These are phyloP conservation scores for Leccinum sublutescens DNA, from an alignment of 768 basidiomycete species.

Conservation along the genomic window DNA sequence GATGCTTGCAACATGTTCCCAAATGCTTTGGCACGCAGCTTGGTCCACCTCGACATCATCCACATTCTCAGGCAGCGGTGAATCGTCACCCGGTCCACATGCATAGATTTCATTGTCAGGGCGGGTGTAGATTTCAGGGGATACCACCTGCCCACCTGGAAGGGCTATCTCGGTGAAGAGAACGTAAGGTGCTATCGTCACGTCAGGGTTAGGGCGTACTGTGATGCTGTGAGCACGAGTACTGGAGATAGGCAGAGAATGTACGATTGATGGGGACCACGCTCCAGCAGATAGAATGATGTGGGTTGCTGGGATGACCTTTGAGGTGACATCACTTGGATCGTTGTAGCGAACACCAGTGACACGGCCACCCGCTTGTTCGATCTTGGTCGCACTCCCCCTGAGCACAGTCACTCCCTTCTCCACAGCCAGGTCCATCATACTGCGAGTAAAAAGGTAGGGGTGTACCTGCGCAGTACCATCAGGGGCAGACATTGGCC, in stretches of 20 bases:
- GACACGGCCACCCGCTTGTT: slow-evolving; percentile 42
- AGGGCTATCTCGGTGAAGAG: slow-evolving; percentile 77
- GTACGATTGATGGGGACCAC: slow-evolving; percentile 70
- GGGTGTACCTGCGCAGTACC: slow-evolving; percentile 80
- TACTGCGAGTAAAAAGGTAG: slow-evolving; percentile 67
- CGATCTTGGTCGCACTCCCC: slow-evolving; percentile 47
- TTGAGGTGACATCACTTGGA: slow-evolving; percentile 18
- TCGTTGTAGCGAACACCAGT: slow-evolving; percentile 46
- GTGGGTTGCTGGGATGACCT: slow-evolving; percentile 56
- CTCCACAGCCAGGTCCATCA: slow-evolving; percentile 62
- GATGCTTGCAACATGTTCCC: slow-evolving; percentile 57
- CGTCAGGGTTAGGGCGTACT: slow-evolving; percentile 46
- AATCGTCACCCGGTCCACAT: slow-evolving; percentile 78
- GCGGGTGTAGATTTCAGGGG: slow-evolving; percentile 72
- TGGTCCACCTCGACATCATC: slow-evolving; percentile 67
- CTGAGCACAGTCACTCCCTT: slow-evolving; percentile 48
- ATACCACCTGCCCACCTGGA: slow-evolving; percentile 31
- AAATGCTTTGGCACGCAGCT: slow-evolving; percentile 53
- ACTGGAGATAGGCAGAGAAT: slow-evolving; percentile 54
- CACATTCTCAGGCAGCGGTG: slow-evolving; percentile 63
- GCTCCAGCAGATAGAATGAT: slow-evolving; percentile 83
- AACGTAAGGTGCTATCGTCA: slow-evolving; percentile 67
- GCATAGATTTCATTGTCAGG: slow-evolving; percentile 70
- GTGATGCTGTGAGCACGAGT: slow-evolving; percentile 75
- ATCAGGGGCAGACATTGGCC: slow-evolving; percentile 47